Conservation (phyloP, 352 stramenopile genomes). For the Blastocystis sp. region DNA sequence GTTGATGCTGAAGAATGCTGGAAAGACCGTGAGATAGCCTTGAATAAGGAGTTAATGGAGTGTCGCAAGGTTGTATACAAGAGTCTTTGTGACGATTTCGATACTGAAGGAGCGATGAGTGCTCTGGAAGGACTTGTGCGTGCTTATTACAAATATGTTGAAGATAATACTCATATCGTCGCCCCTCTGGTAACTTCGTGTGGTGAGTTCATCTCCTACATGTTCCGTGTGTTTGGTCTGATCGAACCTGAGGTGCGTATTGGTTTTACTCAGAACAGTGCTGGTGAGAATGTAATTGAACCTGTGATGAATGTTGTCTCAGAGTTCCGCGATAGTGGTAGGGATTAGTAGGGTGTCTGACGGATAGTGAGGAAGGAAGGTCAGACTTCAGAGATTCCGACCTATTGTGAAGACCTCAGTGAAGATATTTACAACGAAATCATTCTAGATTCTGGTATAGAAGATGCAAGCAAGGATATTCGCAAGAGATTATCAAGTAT, state of each 20-base stretch:
- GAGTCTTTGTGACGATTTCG: conserved; percentile 83
- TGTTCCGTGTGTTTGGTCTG: conserved; percentile 80
- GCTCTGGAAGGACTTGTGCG: conserved; percentile 80
- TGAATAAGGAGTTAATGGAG: conserved; percentile 76
- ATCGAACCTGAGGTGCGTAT: conserved; percentile 78
- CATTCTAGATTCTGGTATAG: too few species aligned
- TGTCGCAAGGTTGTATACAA: conserved; percentile 80
- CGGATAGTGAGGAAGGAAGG: too few species aligned
- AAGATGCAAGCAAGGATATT: too few species aligned
- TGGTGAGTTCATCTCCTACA: conserved; percentile 83
- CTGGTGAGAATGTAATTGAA: conserved; percentile 78
- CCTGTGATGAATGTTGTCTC: conserved; percentile 84
- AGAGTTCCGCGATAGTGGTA: conserved; percentile 77
- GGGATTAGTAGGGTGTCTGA: too few species aligned
- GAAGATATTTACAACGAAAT: too few species aligned
- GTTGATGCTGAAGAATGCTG: conserved; percentile 75
- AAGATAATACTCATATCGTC: conserved; percentile 64
- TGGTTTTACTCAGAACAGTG: conserved; percentile 73
- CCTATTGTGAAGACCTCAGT: too few species aligned
- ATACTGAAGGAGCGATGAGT: conserved; percentile 80
- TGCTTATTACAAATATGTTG: conserved; percentile 75
- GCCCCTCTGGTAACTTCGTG: conserved; percentile 80
- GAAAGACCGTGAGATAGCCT: conserved; percentile 76
- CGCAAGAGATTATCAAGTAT: too few species aligned
- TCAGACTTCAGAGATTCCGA: too few species aligned